Base-by-base conservation (phyloP, 2,329 filamentous ascomycete genomes). In the Stachybotrys chlorohalonatus region DNA sequence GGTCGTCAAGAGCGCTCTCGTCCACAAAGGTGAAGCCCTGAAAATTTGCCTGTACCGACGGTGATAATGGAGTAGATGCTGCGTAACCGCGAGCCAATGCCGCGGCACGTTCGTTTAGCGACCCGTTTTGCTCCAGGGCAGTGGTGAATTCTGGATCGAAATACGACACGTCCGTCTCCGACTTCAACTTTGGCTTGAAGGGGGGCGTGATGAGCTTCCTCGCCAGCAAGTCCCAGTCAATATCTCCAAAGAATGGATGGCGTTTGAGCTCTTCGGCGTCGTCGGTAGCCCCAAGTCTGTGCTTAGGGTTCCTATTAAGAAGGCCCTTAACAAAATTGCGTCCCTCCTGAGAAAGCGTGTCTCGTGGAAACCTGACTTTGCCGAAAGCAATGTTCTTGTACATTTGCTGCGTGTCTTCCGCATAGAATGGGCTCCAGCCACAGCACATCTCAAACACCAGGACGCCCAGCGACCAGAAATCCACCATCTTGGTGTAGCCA, bases 381-480 rank as follows among this genome's bases (percentile, higher is more conserved):
- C 94, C 94, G 67, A 99, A 99, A 0, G 94, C 94, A 68, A 99
- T 99, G 75, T 99, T 99, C 79, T 99, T 99, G 78, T 99, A 99
- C 94, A 99, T 99, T 71, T 99, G 94, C 72, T 99, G 94, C 0
- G 94, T 99, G 67, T 99, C 94, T 67, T 99, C 94, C 55, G 94
- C 94, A 64, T 97, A 99, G 74, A 99, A 99, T 0, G 94, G 94
- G 65, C 91, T 96, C 94, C 94, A 99, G 39, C 94, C 94, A 65
- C 94, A 99, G 76, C 94, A 99, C 94, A 99, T 99, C 72, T 99
- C 94, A 65, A 99, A 99, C 1, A 99, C 94, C 54, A 99, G 79
- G 51, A 99, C 94, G 55, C 94, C 94, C 11, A 99, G 80, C 1
- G 94, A 99, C 94, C 94, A 99, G 71, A 97, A 99, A 70, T 99